phyloP scores from a whole-genome alignment of 148 eudicot species.

The Camellia japonica region DNA sequence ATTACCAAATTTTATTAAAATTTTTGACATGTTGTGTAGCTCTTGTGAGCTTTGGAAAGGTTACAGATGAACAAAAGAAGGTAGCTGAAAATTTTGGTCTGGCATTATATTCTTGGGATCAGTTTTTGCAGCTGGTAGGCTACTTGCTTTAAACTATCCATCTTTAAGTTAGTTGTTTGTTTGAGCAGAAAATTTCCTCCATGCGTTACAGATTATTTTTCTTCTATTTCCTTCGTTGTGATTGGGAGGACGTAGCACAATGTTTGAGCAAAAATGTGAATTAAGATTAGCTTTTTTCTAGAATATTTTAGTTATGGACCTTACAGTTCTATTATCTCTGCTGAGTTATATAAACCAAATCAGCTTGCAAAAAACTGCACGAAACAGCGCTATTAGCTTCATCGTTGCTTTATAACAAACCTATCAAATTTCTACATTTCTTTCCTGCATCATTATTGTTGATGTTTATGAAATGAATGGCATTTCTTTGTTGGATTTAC shows the following conservation, averaged over 20 bases:
- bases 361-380: too few relatives aligned
- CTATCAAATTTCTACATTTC: neutral
- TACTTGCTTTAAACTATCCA: neutral
- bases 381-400: neutral
- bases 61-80: slow-evolving; percentile 42
- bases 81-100: slow-evolving; percentile 36
- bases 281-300: neutral
- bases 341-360: neutral
- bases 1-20: slow-evolving; percentile 1
- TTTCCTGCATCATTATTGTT: neutral
- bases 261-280: neutral
- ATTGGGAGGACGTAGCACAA: neutral
- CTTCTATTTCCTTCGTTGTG: slow-evolving; percentile 4
- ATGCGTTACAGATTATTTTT: neutral
- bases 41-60: slow-evolving; percentile 66
- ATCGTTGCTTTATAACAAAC: neutral
- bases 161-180: neutral
- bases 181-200: neutral
- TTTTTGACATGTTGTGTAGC: slow-evolving; percentile 31
- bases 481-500: neutral
- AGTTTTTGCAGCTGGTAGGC: slow-evolving; percentile 53
- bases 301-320: neutral
- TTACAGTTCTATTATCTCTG: neutral
- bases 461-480: neutral
- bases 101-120: slow-evolving; percentile 59